Evolutionary conservation across 192 early-diverging fungal species (phyloP).

Genomic region (Backusella mclennaniae): DNA sequence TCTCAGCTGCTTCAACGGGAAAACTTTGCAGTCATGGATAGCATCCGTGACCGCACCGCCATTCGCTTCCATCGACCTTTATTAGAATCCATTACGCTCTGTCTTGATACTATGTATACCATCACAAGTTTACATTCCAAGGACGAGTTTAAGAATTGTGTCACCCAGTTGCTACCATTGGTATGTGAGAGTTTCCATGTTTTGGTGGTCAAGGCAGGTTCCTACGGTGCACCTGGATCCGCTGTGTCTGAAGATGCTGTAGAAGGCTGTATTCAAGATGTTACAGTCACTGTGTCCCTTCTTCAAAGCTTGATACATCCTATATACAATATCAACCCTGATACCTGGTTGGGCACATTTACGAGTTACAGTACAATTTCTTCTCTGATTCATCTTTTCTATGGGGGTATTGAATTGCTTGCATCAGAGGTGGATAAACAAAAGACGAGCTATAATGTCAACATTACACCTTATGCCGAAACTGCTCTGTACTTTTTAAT

Average conservation of each 20-base stretch:
- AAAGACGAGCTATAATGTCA: not conserved
- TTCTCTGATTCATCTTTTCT: slow-evolving; percentile 32
- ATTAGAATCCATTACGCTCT: slow-evolving; percentile 36
- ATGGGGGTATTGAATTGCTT: slow-evolving; percentile 34
- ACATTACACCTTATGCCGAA: slow-evolving; percentile 43
- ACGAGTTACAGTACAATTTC: slow-evolving; percentile 34
- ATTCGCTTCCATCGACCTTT: slow-evolving; percentile 34
- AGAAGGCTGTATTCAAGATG: slow-evolving; percentile 35
- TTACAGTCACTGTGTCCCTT: slow-evolving; percentile 39
- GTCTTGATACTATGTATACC: slow-evolving; percentile 27
- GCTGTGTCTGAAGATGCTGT: slow-evolving; percentile 17
- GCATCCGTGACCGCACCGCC: not conserved
- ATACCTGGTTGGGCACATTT: slow-evolving; percentile 42
- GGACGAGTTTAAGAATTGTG: not conserved
- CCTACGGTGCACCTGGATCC: slow-evolving; percentile 4
- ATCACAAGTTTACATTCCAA: not conserved
- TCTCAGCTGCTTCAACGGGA: slow-evolving; percentile 18
- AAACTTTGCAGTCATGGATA: slow-evolving; percentile 21
- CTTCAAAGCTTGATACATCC: slow-evolving; percentile 40
- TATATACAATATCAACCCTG: slow-evolving; percentile 30
- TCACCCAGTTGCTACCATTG: not conserved
- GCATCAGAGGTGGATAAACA: slow-evolving; percentile 34
- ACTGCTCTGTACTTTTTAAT: slow-evolving; percentile 43
- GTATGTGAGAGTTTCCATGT: slow-evolving; percentile 25
- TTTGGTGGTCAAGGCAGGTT: slow-evolving; percentile 10